Evolutionary conservation across 495 filamentous ascomycete species (phyloP), one percentile per base, ranked within the genome.

Genomic region (Pyrenula aspistea): DNA sequence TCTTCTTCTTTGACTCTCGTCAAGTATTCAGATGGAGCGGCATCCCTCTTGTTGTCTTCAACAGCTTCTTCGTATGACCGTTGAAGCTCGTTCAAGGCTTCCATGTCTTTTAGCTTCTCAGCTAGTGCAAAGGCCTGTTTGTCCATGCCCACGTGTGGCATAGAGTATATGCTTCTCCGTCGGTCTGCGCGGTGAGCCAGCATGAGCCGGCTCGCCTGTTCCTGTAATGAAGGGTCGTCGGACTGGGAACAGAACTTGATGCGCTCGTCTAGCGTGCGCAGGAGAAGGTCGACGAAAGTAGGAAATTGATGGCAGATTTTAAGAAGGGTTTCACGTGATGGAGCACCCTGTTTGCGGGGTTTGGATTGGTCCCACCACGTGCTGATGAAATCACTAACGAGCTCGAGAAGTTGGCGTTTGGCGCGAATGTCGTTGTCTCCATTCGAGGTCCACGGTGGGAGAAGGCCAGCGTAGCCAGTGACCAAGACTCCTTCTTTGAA

Each of bases 401-500:
- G 71, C 15, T 58, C 15, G 49, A 52, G 52, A 55, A 53, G 22
- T 36, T 58, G n/a, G 71, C 64, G 19, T 68, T 11, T 25, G 57
- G 58, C 36, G 69, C 64, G 11, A 66, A 66, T 2, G 66, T 50
- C 25, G 82, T 77, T 42, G 78, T 68, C 24, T n/a, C n/a, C n/a
- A 87, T 72, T 22, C 76, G 85, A 87, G 2, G 88, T 94, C 91
- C 91, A 96, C 56, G 87, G 83, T 51, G 87, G 82, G 19, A 86
- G 83, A 19, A 95, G 73, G 2, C 73, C 80, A 25, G 83, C 71
- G 63, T 83, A 88, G 42, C 75, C 73, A 31, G 67, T 63, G 2
- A 70, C 66, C 19, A 92, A 68, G 49, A 92, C 76, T 25, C 91
- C 89, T 58, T 89, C 80, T 51, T 83, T 71, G 22, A 90, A 60